These are phyloP conservation scores for Kluyveromyces wickerhamii DNA, from an alignment of 805 yeast species.

Conservation along the genomic window DNA sequence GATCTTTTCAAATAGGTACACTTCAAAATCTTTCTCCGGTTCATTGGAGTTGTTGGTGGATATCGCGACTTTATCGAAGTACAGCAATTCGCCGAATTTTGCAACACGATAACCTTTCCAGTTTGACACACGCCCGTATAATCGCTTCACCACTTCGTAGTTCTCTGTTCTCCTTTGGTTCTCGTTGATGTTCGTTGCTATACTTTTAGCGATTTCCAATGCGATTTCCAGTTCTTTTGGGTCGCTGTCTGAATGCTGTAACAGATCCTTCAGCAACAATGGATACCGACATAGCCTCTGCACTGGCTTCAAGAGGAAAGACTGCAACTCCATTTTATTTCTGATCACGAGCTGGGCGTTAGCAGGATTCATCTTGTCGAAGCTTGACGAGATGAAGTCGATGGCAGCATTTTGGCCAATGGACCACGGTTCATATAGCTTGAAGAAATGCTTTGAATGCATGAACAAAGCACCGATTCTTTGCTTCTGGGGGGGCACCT, in stretches of 20 bases:
- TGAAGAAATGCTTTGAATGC: slow-evolving; percentile 79
- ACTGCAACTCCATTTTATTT: slow-evolving; percentile 82
- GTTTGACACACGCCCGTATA: slow-evolving; percentile 69
- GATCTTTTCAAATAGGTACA: slow-evolving; percentile 76
- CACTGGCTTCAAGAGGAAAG: slow-evolving; percentile 85
- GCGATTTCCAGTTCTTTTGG: slow-evolving; percentile 64
- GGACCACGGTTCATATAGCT: slow-evolving; percentile 90
- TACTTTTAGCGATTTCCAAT: slow-evolving; percentile 64
- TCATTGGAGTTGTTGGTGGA: slow-evolving; percentile 40
- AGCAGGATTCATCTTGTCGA: slow-evolving; percentile 36
- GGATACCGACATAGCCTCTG: slow-evolving; percentile 97
- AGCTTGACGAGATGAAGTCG: slow-evolving; percentile 51
- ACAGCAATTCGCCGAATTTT: slow-evolving; percentile 78
- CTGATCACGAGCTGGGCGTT: slow-evolving; percentile 59
- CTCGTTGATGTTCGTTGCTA: slow-evolving; percentile 84
- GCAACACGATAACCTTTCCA: slow-evolving; percentile 85
- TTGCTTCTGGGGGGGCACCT: slow-evolving; percentile 65
- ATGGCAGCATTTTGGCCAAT: slow-evolving; percentile 82
- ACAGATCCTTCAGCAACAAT: slow-evolving; percentile 62
- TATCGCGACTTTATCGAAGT: slow-evolving; percentile 57
- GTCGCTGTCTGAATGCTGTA: slow-evolving; percentile 49
- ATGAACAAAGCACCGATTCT: slow-evolving; percentile 84
- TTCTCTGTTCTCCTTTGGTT: slow-evolving; percentile 91
- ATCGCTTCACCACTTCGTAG: slow-evolving; percentile 55
- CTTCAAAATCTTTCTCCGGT: slow-evolving; percentile 78